These are phyloP conservation scores for Scortechinia acanthostroma DNA, from an alignment of 2,329 filamentous ascomycete genomes.

Conservation along the genomic window DNA sequence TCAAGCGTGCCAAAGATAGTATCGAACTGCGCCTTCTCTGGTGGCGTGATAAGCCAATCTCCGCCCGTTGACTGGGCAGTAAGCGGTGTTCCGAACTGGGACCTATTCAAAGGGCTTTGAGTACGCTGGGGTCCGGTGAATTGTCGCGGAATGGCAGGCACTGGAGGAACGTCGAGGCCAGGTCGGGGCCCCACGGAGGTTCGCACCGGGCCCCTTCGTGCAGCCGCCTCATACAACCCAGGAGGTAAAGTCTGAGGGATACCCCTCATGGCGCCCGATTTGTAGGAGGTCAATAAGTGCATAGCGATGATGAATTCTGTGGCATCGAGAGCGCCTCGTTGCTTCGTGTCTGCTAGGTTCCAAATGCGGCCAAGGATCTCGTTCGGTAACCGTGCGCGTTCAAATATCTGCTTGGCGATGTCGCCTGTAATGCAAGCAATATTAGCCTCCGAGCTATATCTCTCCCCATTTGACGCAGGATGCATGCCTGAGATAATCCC, in stretches of 20 bases:
- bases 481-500: background rate
- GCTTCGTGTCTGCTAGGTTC: conserved; percentile 89
- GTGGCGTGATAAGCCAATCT: conserved; percentile 77
- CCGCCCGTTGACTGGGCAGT: conserved; percentile 37
- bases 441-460: too few relatives aligned
- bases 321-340: conserved; percentile 75
- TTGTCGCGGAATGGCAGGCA: conserved; percentile 73
- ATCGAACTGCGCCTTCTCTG: conserved; percentile 84
- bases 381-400: conserved; percentile 82
- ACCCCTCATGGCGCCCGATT: conserved; percentile 71
- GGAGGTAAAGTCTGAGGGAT: conserved; percentile 77
- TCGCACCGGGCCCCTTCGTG: conserved; percentile 50
- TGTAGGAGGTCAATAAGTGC: conserved; percentile 89
- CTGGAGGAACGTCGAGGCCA: conserved; percentile 37
- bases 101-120: conserved; percentile 45
- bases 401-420: conserved; percentile 87
- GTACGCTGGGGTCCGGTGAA: conserved; percentile 66
- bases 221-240: conserved; percentile 83
- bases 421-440: conserved; percentile 71
- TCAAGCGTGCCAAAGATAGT: conserved; percentile 79
- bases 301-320: conserved; percentile 97
- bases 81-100: conserved; percentile 33
- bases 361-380: conserved; percentile 91
- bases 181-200: conserved; percentile 33
- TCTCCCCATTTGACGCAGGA: too few relatives aligned